A percentile compares a stretch with the other conserved stretches of the same genome.
Evolutionary conservation across 768 basidiomycete species (phyloP).

Genomic region (Amanita polypyramis): DNA sequence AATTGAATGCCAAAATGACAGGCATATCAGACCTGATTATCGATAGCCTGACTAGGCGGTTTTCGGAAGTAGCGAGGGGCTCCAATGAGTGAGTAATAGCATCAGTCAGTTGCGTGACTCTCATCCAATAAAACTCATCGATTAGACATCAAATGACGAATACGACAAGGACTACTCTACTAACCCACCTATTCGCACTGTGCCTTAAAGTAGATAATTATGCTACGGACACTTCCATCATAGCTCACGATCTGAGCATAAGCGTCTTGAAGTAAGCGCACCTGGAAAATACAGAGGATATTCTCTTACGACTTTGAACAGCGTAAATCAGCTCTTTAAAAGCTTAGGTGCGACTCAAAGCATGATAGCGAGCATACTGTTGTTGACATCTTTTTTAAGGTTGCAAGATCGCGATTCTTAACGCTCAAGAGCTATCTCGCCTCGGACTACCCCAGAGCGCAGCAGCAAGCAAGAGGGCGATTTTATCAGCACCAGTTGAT

Average conservation of each 20-base stretch:
- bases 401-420: conserved; percentile 55
- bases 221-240: conserved; percentile 50
- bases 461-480: conserved; percentile 58
- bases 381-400: conserved; percentile 29
- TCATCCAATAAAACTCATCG: not conserved
- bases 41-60: conserved; percentile 67
- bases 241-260: conserved; percentile 72
- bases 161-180: conserved; percentile 56
- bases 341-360: conserved; percentile 42
- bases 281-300: not conserved
- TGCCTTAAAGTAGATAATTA: conserved; percentile 75
- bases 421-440: conserved; percentile 52
- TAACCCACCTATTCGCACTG: conserved; percentile 73
- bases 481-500: conserved; percentile 63
- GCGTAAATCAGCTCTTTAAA: conserved; percentile 62
- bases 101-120: not conserved
- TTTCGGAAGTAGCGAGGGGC: conserved; percentile 66
- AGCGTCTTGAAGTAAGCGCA: conserved; percentile 47
- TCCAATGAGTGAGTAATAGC: conserved; percentile 43
- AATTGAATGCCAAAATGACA: conserved; percentile 44
- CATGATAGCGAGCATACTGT: conserved; percentile 3
- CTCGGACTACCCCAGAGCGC: conserved; percentile 58
- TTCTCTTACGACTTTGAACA: conserved; percentile 11
- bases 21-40: conserved; percentile 53
- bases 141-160: conserved; percentile 39